Base-by-base conservation (phyloP, 2,329 filamentous ascomycete species). In the Xylaria multiplex region DNA sequence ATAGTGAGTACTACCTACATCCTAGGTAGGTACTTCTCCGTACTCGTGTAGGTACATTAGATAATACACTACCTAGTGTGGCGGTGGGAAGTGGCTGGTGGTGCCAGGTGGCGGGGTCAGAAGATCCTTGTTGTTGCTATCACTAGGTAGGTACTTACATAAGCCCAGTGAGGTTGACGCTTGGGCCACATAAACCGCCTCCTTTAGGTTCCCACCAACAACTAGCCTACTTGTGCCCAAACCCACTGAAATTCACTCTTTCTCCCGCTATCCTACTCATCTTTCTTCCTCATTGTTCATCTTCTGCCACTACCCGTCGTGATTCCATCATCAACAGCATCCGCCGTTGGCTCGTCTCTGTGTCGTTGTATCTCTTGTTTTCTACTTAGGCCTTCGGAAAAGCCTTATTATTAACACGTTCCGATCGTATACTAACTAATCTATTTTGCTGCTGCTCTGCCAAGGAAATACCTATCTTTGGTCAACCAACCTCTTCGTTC, bases 391-490 rank as follows among this genome's bases (percentile, higher is more conserved):
- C 60, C 49, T 42, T 35, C 35, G 6, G 43, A 42, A 49, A 57
- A 35, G 19, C n/a, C 11, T 43, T 55, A 45, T 43, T 55, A 45
- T 30, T 56, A 11, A 60, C 43, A 54, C 30, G 35, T 65, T 53
- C 42, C 24, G 48, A 62, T 46, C 53, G 13, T 52, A 14, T 70
- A 70, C 71, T 74, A 71, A 73, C 69, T 43, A 64, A 60, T 22
- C 59, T 40, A 49, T 43, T 45, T 24, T 22, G 46, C 62, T 24
- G 43, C 27, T 52, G 37, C 49, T 59, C 35, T 55, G 24, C 53
- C 49, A 56, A 55, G 55, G 43, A 27, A 59, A n/a, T 56, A 52
- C 30, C 42, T 35, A 32, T 37, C n/a, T 13, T 37, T 22, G 50
- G 43, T 52, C 43, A 43, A 43, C 56, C 24, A 68, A 30, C 50